Conservation (phyloP, 495 filamentous ascomycete species). For the Penicillium ochrochloron region DNA sequence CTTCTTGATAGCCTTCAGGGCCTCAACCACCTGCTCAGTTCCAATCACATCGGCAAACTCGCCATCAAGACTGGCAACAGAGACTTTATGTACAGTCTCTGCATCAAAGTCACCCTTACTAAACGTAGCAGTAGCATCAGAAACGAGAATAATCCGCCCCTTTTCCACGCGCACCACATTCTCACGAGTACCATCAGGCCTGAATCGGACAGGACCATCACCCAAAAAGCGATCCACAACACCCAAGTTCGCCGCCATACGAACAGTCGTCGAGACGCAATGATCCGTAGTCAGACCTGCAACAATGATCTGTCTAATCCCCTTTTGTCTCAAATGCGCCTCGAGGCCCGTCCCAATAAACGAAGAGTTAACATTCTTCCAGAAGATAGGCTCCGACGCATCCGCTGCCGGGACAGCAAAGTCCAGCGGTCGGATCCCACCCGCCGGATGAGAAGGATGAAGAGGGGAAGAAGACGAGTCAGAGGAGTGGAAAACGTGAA, state of each 20-base stretch:
- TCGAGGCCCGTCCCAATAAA: constrained; percentile 55
- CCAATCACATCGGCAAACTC: constrained; percentile 52
- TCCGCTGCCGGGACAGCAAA: constrained; percentile 44
- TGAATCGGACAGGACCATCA: constrained; percentile 21
- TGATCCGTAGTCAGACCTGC: constrained; percentile 55
- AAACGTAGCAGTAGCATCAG: constrained; percentile 55
- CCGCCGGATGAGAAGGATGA: constrained; percentile 35
- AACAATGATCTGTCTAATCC: constrained; percentile 45
- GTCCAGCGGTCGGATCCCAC: constrained; percentile 41
- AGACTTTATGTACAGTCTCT: constrained; percentile 51
- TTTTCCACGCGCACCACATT: constrained; percentile 31
- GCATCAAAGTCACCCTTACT: constrained; percentile 49
- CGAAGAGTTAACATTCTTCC: constrained; percentile 54
- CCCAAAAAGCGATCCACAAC: constrained; percentile 42
- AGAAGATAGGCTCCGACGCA: constrained; percentile 47
- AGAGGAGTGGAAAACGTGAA: constrained; percentile 55
- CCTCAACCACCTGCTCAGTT: constrained; percentile 44
- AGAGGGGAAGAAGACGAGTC: constrained; percentile 35
- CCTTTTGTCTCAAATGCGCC: constrained; percentile 37
- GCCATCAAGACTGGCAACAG: constrained; percentile 51
- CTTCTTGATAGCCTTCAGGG: constrained; percentile 22
- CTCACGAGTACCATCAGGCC: constrained; percentile 30
- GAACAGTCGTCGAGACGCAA: constrained; percentile 54
- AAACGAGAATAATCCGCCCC: constrained; percentile 51
- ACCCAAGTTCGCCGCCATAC: constrained; percentile 54